Conservation (phyloP, 495 filamentous ascomycete genomes). For the Pyrenula massariospora region DNA sequence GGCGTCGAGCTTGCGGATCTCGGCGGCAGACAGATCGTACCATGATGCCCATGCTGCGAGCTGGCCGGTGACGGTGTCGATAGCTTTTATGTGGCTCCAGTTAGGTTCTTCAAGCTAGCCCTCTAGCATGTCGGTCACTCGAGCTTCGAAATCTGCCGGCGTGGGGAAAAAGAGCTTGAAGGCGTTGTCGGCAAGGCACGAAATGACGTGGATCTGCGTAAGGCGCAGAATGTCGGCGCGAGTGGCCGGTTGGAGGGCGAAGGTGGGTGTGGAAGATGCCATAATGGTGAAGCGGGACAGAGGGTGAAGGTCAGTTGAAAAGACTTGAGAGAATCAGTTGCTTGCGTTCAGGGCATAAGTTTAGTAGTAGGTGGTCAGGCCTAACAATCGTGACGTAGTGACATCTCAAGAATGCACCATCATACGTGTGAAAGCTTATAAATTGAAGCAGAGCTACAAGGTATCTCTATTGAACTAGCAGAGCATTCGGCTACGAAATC, state of each 20-base stretch:
- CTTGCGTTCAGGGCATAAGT: background rate
- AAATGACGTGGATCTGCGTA: constrained; percentile 3
- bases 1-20: constrained; percentile 3
- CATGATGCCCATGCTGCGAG: constrained; percentile 6
- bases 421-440: too few relatives aligned
- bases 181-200: constrained; percentile 6
- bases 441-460: too few relatives aligned
- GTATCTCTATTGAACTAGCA: too few relatives aligned
- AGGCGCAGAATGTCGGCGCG: constrained; percentile 3
- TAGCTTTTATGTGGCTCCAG: constrained; percentile 5
- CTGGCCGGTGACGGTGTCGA: constrained; percentile 3
- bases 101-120: constrained; percentile 3
- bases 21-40: constrained; percentile 1
- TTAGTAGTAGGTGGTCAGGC: background rate
- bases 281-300: background rate
- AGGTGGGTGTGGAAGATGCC: background rate
- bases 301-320: background rate
- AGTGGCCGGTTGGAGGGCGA: constrained; percentile 1
- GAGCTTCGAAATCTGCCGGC: constrained; percentile 1
- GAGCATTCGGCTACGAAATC: too few relatives aligned
- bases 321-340: background rate
- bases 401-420: background rate
- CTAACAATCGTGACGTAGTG: background rate
- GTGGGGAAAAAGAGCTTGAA: constrained; percentile 4
- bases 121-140: constrained; percentile 6